Conservation (phyloP, 306 rosid genomes). For the Luffa aegyptiaca region DNA sequence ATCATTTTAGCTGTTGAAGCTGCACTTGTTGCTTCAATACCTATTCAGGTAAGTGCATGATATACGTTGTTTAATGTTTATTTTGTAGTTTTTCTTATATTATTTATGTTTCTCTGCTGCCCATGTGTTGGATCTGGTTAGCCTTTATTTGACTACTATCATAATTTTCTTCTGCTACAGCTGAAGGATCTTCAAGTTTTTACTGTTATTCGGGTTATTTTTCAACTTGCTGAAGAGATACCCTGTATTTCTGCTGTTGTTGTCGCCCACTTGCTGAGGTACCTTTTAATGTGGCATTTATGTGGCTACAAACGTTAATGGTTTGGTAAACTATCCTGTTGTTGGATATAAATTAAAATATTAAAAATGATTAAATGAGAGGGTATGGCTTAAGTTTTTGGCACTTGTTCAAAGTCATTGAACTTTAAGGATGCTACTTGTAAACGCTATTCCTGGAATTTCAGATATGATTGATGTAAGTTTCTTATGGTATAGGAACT, state of each 20-base stretch:
- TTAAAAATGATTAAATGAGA: not conserved
- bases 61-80: not conserved
- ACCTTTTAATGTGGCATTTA: conserved; percentile 1
- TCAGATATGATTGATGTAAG: conserved; percentile 97
- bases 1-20: conserved; percentile 86
- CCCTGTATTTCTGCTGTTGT: conserved; percentile 98
- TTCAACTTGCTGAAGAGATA: conserved; percentile 90
- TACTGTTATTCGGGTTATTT: conserved; percentile 76
- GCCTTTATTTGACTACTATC: not conserved
- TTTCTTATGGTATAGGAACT: not conserved
- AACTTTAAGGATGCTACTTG: conserved; percentile 2
- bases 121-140: not conserved
- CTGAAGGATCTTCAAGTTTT: conserved; percentile 95
- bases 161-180: conserved; percentile 33
- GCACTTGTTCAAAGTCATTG: not conserved
- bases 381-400: not conserved
- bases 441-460: conserved; percentile 88
- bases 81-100: not conserved
- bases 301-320: not conserved
- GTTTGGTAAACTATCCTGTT: not conserved
- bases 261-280: conserved; percentile 93
- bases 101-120: not conserved
- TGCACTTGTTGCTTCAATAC: conserved; percentile 91
- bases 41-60: conserved; percentile 66
- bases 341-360: not conserved